Evolutionary conservation across 352 stramenopile genomes (phyloP).

Genomic region (Phytophthora palmivora): DNA sequence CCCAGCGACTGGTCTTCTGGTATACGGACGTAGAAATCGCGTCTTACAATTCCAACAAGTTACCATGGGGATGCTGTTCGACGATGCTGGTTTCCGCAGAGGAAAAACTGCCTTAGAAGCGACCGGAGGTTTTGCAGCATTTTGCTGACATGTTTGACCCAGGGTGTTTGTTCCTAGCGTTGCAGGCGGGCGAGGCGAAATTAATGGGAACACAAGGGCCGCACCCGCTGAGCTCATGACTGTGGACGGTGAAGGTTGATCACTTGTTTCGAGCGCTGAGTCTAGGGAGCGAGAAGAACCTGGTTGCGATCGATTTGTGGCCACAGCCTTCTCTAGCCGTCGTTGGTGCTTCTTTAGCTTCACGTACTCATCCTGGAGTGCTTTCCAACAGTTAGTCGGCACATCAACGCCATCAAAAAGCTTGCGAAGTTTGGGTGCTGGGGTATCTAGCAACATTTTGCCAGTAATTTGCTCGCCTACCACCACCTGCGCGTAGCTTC

Average conservation of each 20-base stretch:
- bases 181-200: conserved; percentile 30
- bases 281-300: conserved; percentile 21
- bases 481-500: conserved; percentile 54
- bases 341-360: conserved; percentile 61
- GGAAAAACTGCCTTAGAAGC: conserved; percentile 20
- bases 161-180: neutral
- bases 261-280: conserved; percentile 11
- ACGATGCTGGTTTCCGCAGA: conserved; percentile 36
- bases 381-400: conserved; percentile 52
- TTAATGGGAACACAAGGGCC: conserved; percentile 41
- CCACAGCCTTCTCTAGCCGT: conserved; percentile 34
- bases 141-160: conserved; percentile 9
- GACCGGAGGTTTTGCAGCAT: conserved; percentile 10
- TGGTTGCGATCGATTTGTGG: conserved; percentile 18
- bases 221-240: conserved; percentile 25
- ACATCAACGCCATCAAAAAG: conserved; percentile 45
- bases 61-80: conserved; percentile 43
- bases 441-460: conserved; percentile 59
- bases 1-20: conserved; percentile 13
- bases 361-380: conserved; percentile 44
- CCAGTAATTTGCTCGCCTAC: conserved; percentile 72
- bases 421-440: conserved; percentile 46
- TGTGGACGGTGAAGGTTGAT: conserved; percentile 14
- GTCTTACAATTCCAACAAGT: conserved; percentile 76
- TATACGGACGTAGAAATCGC: conserved; percentile 51